Percentiles rank a stretch among this genome's conserved stretches.
These are phyloP conservation scores for Xylariaceae sp. DNA, from an alignment of 2,329 filamentous ascomycete genomes.

Conservation along the genomic window DNA sequence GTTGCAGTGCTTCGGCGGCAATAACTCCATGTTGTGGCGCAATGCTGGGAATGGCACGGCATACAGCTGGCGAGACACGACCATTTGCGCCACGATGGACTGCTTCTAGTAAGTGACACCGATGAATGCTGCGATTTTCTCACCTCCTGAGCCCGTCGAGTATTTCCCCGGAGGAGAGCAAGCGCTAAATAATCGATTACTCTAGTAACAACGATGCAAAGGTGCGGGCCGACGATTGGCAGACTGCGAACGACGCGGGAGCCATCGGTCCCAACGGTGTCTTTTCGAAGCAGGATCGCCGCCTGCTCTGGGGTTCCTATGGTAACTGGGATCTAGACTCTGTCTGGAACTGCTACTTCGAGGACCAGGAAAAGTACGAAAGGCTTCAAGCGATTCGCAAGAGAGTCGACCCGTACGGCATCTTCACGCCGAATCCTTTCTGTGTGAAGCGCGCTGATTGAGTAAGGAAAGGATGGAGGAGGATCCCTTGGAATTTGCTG, in stretches of 20 bases:
- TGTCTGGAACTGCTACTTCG: slow-evolving; percentile 36
- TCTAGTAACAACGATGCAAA: slow-evolving; percentile 27
- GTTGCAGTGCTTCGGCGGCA: slow-evolving; percentile 41
- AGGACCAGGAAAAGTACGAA: slow-evolving; percentile 35
- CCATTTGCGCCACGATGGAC: slow-evolving; percentile 36
- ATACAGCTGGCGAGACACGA: slow-evolving; percentile 44
- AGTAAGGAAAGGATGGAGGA: neutral
- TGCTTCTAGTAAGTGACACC: slow-evolving; percentile 36
- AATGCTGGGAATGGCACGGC: slow-evolving; percentile 42
- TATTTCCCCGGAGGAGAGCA: neutral
- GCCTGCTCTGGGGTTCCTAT: slow-evolving; percentile 38
- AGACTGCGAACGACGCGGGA: slow-evolving; percentile 36
- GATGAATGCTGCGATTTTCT: neutral
- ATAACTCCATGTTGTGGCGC: slow-evolving; percentile 36
- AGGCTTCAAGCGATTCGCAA: slow-evolving; percentile 33
- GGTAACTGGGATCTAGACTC: slow-evolving; percentile 35
- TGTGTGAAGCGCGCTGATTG: slow-evolving; percentile 27
- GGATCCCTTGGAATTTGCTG: too few species aligned
- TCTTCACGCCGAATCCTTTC: slow-evolving; percentile 30
- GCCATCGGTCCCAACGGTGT: slow-evolving; percentile 29
- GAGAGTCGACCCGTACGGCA: slow-evolving; percentile 27
- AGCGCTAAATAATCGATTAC: neutral
- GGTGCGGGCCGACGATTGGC: slow-evolving; percentile 37
- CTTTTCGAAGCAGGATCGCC: slow-evolving; percentile 37
- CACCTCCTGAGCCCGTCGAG: neutral